phyloP scores from a whole-genome alignment of 2,329 filamentous ascomycete species.

The Microdochium trichocladiopsis region DNA sequence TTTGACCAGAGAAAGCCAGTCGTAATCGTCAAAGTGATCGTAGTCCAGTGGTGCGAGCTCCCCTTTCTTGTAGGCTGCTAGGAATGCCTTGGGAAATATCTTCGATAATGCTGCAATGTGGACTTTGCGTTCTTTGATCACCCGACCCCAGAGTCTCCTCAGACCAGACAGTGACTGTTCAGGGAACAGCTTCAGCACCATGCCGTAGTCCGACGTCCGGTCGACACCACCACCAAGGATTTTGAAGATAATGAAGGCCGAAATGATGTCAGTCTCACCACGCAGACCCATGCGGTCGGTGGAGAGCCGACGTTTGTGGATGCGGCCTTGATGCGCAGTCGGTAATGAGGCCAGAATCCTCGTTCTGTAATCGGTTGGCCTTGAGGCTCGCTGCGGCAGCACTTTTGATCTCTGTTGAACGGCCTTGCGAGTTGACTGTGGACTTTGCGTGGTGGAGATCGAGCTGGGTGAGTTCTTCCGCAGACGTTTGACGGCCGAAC shows the following conservation, averaged over 20 bases:
- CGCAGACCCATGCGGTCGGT: conserved; percentile 26
- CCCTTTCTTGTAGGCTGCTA: conserved; percentile 57
- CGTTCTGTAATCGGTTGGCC: conserved; percentile 17
- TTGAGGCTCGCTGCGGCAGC: conserved; percentile 7
- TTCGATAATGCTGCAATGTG: conserved; percentile 50
- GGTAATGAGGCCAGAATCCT: conserved; percentile 17
- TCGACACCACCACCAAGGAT: conserved; percentile 54
- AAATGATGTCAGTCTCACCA: conserved; percentile 41
- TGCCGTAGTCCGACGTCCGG: conserved; percentile 52
- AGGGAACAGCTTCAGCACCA: conserved; percentile 50
- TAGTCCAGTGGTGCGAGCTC: conserved; percentile 57
- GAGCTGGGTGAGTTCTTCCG: not conserved
- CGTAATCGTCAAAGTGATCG: conserved; percentile 55
- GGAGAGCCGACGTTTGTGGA: conserved; percentile 22
- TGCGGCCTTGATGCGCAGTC: conserved; percentile 17
- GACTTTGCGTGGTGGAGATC: not conserved
- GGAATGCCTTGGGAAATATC: conserved; percentile 59
- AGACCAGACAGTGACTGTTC: conserved; percentile 42
- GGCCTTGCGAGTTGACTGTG: conserved; percentile 13
- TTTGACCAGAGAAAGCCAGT: conserved; percentile 59
- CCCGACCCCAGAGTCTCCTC: conserved; percentile 45
- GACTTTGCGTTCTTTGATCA: conserved; percentile 41
- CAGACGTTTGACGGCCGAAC: not conserved
- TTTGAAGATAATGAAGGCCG: conserved; percentile 50
- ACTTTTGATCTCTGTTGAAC: conserved; percentile 1